These are phyloP conservation scores for Oryza glaberrima DNA, from an alignment of 176 grass and related monocot species.

Conservation along the genomic window DNA sequence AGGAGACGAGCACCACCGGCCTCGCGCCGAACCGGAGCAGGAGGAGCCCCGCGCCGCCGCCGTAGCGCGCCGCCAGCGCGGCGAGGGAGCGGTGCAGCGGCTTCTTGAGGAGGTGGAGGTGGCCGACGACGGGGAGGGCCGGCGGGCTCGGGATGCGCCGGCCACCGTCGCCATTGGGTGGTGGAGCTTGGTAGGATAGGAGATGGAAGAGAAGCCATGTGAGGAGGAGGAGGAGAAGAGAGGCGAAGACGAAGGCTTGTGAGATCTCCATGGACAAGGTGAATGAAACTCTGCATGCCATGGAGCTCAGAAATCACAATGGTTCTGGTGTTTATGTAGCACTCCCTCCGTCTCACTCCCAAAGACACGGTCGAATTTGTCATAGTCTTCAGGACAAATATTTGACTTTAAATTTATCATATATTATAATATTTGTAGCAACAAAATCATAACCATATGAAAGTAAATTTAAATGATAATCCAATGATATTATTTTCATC, in stretches of 20 bases:
- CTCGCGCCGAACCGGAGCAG: constrained; percentile 57
- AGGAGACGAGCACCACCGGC: constrained; percentile 64
- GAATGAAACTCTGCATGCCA: not conserved
- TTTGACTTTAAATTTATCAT: too few relatives aligned
- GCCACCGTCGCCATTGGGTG: not conserved
- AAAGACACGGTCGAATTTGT: too few relatives aligned
- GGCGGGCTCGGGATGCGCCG: constrained; percentile 46
- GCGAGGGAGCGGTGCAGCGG: constrained; percentile 66
- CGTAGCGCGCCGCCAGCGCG: constrained; percentile 39
- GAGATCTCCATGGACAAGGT: constrained; percentile 36
- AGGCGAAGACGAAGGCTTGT: not conserved
- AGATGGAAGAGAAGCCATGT: constrained; percentile 2
- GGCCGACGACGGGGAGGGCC: constrained; percentile 57
- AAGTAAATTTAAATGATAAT: too few relatives aligned
- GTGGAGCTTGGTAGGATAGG: not conserved
- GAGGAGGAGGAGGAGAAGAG: constrained; percentile 6
- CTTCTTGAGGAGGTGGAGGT: constrained; percentile 80
- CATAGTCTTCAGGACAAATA: too few relatives aligned
- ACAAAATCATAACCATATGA: too few relatives aligned
- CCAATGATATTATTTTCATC: too few relatives aligned
- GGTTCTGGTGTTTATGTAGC: constrained; percentile 4
- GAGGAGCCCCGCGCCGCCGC: constrained; percentile 42
- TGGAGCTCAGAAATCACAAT: not conserved
- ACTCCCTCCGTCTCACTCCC: not conserved
- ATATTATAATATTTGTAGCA: too few relatives aligned